Evolutionary conservation across 148 eudicot genomes (phyloP), one percentile per base, ranked within the genome.

Genomic region (Chenopodium formosanum): DNA sequence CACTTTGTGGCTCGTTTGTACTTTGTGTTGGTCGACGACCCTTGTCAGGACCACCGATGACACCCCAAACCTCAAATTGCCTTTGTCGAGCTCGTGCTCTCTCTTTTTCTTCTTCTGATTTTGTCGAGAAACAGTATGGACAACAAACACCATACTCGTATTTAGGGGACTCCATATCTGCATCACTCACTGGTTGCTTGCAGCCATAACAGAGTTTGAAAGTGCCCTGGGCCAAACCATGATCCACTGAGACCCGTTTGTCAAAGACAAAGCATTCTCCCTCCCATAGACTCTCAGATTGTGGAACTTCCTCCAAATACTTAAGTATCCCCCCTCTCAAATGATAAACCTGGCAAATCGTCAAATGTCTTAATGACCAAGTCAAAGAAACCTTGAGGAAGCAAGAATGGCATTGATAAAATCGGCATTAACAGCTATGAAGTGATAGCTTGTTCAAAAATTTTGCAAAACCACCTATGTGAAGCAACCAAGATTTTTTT

Each of bases 221-320:
- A 31, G 95, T 90, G 65, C 99, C 99, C 62, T 85, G 97, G 20
- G 82, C 95, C 83, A 96, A 80, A 52, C 99, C 99, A 32, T 96
- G 99, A 69, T 96, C 94, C 19, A 96, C 98, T 0, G 99, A 96
- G 47, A 96, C 98, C 48, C 98, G 92, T 81, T 96, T 96, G 85
- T 96, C 99, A 81, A 96, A 96, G 66, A 96, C 99, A 86, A 96
- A 96, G 87, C 99, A 96, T 82, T 96, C 99, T 14, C 98, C 99
- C 69, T 94, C 99, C 99, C 99, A 96, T 0, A 91, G 83, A 89
- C 98, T 92, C 83, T 91, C 91, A 0, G 86, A 75, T 79, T 89
- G 84, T 3, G 98, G 99, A 64, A 96, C 88, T 89, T 96, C 99
- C 86, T 94, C 99, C 29, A 96, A 87, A 82, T 96, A 96, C 78